Evolutionary conservation across 768 basidiomycete species (phyloP).

Genomic region (Myochromella boudieri): DNA sequence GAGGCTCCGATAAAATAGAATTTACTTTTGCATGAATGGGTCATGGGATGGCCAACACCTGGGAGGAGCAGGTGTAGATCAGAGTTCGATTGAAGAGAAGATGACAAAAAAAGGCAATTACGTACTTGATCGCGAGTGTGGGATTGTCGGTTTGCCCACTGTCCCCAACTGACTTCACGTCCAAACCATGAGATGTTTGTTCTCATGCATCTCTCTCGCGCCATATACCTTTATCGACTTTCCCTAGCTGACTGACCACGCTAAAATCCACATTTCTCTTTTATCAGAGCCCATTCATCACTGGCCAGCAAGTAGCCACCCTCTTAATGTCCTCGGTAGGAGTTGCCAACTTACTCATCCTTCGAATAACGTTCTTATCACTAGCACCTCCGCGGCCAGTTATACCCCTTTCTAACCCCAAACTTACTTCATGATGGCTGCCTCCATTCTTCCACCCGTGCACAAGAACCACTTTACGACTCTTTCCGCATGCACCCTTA

Average conservation of each 20-base stretch:
- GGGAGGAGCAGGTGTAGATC: constrained; percentile 1
- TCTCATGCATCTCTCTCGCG: constrained; percentile 7
- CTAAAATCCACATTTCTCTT: background rate
- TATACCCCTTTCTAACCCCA: background rate
- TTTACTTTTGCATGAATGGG: too few species aligned
- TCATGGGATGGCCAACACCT: constrained; percentile 1
- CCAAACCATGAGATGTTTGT: constrained; percentile 6
- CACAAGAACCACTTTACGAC: constrained; percentile 11
- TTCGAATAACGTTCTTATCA: constrained; percentile 5
- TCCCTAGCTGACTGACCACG: background rate
- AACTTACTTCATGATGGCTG: constrained; percentile 7
- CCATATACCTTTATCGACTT: background rate
- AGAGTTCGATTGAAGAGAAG: constrained; percentile 7
- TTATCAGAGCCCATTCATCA: background rate
- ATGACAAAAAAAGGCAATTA: constrained; percentile 12
- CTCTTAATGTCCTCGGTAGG: constrained; percentile 12
- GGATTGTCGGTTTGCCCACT: constrained; percentile 15
- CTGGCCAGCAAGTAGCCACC: background rate
- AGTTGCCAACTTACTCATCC: background rate
- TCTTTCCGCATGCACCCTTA: constrained; percentile 12
- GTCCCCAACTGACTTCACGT: constrained; percentile 1
- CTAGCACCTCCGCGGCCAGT: constrained; percentile 11
- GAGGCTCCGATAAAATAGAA: too few species aligned
- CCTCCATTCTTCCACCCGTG: constrained; percentile 4
- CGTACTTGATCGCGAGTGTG: constrained; percentile 16